Percentiles rank a stretch among this genome's conserved stretches.
phyloP scores from a whole-genome alignment of 208 protist genomes.

The Leishmania arabica region DNA sequence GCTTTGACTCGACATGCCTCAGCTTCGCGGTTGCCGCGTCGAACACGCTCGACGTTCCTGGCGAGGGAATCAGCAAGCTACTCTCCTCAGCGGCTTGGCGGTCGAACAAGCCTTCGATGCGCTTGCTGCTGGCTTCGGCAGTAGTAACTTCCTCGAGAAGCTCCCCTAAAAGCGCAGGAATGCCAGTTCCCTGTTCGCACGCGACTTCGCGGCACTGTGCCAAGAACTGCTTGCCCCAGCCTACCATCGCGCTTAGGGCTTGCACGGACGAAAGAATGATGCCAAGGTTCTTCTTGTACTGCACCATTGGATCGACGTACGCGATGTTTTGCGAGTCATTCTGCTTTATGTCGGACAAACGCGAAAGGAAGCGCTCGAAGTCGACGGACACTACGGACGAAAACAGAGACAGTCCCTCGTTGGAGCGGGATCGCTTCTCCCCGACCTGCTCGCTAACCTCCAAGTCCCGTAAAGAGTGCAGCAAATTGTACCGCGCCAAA shows the following conservation, averaged over 20 bases:
- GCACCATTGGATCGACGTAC: slow-evolving; percentile 85
- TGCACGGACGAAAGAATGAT: slow-evolving; percentile 73
- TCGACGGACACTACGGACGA: slow-evolving; percentile 46
- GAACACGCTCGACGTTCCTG: slow-evolving; percentile 59
- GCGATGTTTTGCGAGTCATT: slow-evolving; percentile 53
- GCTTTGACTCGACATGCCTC: slow-evolving; percentile 42
- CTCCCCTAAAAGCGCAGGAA: slow-evolving; percentile 66
- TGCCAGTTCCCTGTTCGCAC: background rate
- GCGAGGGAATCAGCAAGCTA: slow-evolving; percentile 67
- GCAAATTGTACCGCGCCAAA: slow-evolving; percentile 35
- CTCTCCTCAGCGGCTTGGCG: slow-evolving; percentile 38
- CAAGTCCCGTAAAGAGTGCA: slow-evolving; percentile 12
- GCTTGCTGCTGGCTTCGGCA: slow-evolving; percentile 36
- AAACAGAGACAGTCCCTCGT: slow-evolving; percentile 13
- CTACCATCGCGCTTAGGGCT: slow-evolving; percentile 64
- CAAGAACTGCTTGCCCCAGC: slow-evolving; percentile 49
- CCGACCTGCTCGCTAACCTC: slow-evolving; percentile 17
- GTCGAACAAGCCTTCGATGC: slow-evolving; percentile 77
- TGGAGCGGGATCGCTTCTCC: slow-evolving; percentile 33
- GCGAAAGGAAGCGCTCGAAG: slow-evolving; percentile 85
- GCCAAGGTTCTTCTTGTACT: slow-evolving; percentile 82
- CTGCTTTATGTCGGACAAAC: slow-evolving; percentile 70
- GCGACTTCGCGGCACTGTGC: slow-evolving; percentile 19
- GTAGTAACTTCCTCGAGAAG: slow-evolving; percentile 46
- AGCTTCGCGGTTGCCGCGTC: slow-evolving; percentile 53